Percentiles rank a stretch among this genome's conserved stretches.
These are phyloP conservation scores for Penicillium angulare DNA, from an alignment of 495 filamentous ascomycete species.

Conservation along the genomic window DNA sequence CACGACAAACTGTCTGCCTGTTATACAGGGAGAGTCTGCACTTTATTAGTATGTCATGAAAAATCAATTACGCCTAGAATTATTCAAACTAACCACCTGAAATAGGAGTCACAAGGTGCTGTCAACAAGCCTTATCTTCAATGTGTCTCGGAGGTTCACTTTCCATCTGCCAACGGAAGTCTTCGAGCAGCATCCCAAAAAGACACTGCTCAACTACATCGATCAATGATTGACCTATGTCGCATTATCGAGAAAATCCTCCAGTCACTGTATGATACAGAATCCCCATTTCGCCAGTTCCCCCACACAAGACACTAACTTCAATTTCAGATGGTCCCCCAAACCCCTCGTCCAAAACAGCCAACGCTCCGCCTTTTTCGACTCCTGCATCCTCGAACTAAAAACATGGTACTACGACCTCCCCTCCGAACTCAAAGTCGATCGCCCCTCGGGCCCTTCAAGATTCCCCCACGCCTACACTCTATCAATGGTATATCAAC, in stretches of 20 bases:
- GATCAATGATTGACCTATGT: constrained; percentile 27
- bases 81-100: background rate
- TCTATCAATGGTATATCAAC: constrained; percentile 32
- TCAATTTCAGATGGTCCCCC: constrained; percentile 22
- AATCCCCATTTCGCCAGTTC: too few species aligned
- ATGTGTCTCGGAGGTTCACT: constrained; percentile 9
- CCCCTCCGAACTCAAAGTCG: constrained; percentile 17
- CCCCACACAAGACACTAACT: background rate
- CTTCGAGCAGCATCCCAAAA: constrained; percentile 14
- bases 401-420: constrained; percentile 32
- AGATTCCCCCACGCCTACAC: constrained; percentile 26
- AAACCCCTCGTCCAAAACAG: constrained; percentile 18
- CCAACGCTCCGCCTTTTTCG: constrained; percentile 23
- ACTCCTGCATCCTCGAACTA: constrained; percentile 26
- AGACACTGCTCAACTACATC: constrained; percentile 19
- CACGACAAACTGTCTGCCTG: constrained; percentile 31
- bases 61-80: background rate
- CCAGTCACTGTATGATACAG: constrained; percentile 22
- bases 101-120: constrained; percentile 27
- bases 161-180: constrained; percentile 20
- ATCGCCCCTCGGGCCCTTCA: constrained; percentile 13
- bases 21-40: constrained; percentile 32
- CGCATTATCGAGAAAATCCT: constrained; percentile 29
- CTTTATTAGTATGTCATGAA: constrained; percentile 21
- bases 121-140: constrained; percentile 25